Evolutionary conservation across 495 filamentous ascomycete species (phyloP).

Genomic region (Poronia punctata): DNA sequence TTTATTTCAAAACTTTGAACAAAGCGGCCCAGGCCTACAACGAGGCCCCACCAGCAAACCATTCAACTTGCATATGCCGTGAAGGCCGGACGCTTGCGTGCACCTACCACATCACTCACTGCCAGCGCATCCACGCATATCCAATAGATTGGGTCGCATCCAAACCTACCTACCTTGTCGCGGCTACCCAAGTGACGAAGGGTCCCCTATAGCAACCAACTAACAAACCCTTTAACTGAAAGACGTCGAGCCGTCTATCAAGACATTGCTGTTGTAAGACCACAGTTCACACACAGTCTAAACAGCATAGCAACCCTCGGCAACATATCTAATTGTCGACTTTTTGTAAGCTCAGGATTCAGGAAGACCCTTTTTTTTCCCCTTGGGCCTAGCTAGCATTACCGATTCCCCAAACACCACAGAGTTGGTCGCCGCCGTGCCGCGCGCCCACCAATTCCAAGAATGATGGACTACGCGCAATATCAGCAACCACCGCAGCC

Average conservation of each 20-base stretch:
- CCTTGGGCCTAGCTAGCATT: no score
- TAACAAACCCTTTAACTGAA: conserved; percentile 25
- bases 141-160: conserved; percentile 51
- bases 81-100: conserved; percentile 44
- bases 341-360: conserved; percentile 16
- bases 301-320: conserved; percentile 13
- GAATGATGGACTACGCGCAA: conserved; percentile 66
- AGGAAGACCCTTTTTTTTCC: no score
- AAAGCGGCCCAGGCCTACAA: no score
- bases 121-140: conserved; percentile 54
- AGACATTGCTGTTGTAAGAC: conserved; percentile 1
- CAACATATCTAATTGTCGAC: conserved; percentile 23
- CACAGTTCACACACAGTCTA: conserved; percentile 1
- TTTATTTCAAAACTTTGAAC: conserved; percentile 29
- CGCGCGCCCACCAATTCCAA: conserved; percentile 30
- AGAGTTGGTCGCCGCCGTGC: conserved; percentile 23
- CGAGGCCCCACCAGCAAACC: conserved; percentile 42
- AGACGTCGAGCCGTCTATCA: conserved; percentile 15
- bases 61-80: conserved; percentile 53
- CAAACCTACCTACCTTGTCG: conserved; percentile 41
- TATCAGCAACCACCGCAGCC: conserved; percentile 54
- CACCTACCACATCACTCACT: conserved; percentile 44
- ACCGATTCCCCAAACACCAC: conserved; percentile 17
- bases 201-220: conserved; percentile 34
- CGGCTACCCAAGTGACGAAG: conserved; percentile 41